Conservation (phyloP, 2,329 filamentous ascomycete species). For the Erysiphe pulchra region DNA sequence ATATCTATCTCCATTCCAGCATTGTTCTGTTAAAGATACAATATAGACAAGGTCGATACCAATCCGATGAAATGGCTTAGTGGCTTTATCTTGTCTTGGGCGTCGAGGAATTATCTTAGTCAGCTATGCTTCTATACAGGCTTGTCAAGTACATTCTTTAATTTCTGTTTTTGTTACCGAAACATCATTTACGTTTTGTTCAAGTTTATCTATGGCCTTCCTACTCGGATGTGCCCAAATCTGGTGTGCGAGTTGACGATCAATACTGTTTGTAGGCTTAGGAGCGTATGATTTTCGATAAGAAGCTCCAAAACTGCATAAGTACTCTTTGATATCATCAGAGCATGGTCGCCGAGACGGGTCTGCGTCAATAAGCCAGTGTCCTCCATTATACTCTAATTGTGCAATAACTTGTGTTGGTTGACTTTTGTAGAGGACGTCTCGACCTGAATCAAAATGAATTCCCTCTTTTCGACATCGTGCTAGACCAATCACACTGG, state of each 20-base stretch:
- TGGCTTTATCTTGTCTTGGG: neutral
- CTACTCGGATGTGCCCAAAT: neutral
- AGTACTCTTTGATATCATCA: neutral
- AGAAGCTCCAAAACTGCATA: neutral
- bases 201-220: neutral
- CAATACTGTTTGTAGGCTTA: neutral
- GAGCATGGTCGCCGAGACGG: neutral
- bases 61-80: neutral
- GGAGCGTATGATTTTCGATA: neutral
- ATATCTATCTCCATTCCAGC: neutral
- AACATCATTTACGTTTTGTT: neutral
- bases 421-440: neutral
- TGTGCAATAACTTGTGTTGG: neutral
- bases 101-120: neutral
- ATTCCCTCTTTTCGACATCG: neutral
- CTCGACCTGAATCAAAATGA: neutral
- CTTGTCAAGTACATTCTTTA: neutral
- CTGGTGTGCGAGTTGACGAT: neutral
- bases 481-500: neutral
- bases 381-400: neutral
- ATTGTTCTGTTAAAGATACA: neutral
- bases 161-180: neutral
- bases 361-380: neutral
- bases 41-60: constrained; percentile 1
- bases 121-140: neutral